A percentile compares a stretch with the other conserved stretches of the same genome.
Evolutionary conservation across 805 yeast genomes (phyloP).

Genomic region (Hanseniaspora taiwanica): DNA sequence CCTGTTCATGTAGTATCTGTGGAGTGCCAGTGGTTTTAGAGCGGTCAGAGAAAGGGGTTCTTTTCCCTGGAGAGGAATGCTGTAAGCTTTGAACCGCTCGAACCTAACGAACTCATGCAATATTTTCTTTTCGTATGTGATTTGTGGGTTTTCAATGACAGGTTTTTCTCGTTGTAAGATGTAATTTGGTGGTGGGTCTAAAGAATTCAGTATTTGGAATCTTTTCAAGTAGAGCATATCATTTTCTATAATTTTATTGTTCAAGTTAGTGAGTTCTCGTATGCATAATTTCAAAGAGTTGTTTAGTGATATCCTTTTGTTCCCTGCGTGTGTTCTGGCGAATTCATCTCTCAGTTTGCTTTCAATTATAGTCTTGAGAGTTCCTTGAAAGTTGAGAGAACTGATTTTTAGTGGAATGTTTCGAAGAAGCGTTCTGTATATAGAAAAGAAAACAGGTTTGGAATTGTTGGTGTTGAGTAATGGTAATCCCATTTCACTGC

Average conservation of each 20-base stretch:
- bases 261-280: neutral
- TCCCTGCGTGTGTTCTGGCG: neutral
- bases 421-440: neutral
- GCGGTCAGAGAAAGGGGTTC: conserved; percentile 1
- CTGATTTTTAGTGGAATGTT: neutral
- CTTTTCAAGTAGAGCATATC: neutral
- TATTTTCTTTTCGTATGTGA: conserved; percentile 8
- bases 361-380: neutral
- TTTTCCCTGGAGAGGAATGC: neutral
- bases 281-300: neutral
- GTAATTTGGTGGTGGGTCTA: neutral
- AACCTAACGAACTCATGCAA: conserved; percentile 11
- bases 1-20: conserved; percentile 10
- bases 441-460: neutral
- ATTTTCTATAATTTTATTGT: neutral
- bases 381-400: neutral
- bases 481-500: neutral
- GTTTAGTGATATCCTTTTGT: neutral
- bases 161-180: neutral
- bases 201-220: neutral
- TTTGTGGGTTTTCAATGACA: neutral
- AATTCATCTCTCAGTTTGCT: neutral
- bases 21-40: conserved; percentile 18
- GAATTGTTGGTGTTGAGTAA: neutral
- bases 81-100: conserved; percentile 6